phyloP scores from a whole-genome alignment of 805 yeast species.

The Wilhelminamyces savonicus region DNA sequence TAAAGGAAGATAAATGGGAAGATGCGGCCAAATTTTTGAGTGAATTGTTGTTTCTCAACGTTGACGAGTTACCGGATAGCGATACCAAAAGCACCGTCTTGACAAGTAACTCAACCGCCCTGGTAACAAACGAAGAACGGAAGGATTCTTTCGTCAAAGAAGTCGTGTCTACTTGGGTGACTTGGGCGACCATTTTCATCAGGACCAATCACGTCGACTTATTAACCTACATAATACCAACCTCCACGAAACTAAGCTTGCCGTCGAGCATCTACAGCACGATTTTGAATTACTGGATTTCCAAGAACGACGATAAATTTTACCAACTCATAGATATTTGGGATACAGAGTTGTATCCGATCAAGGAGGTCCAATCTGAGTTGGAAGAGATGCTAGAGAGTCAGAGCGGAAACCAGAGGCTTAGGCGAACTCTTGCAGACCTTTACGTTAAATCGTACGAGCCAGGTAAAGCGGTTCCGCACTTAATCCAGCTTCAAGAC shows the following conservation, averaged over 20 bases:
- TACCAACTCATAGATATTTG: slow-evolving; percentile 43
- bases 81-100: slow-evolving; percentile 27
- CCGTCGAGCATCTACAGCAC: slow-evolving; percentile 19
- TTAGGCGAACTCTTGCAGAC: slow-evolving; percentile 42
- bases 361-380: slow-evolving; percentile 32
- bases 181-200: slow-evolving; percentile 51
- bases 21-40: slow-evolving; percentile 47
- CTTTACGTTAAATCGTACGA: slow-evolving; percentile 54
- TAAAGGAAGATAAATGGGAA: slow-evolving; percentile 45
- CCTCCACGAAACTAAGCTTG: slow-evolving; percentile 27
- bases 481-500: slow-evolving; percentile 54
- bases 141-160: slow-evolving; percentile 16
- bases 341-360: slow-evolving; percentile 52
- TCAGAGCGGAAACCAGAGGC: slow-evolving; percentile 7
- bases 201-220: slow-evolving; percentile 38
- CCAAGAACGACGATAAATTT: slow-evolving; percentile 30
- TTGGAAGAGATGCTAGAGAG: slow-evolving; percentile 43
- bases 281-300: slow-evolving; percentile 47
- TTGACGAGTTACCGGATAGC: slow-evolving; percentile 16
- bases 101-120: slow-evolving; percentile 5
- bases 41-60: slow-evolving; percentile 11
- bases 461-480: slow-evolving; percentile 58
- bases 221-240: slow-evolving; percentile 56
- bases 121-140: slow-evolving; percentile 8
- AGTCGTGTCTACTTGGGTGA: slow-evolving; percentile 50